Base-by-base conservation (phyloP, 2,329 filamentous ascomycete species). In the Aspergillus tanneri region DNA sequence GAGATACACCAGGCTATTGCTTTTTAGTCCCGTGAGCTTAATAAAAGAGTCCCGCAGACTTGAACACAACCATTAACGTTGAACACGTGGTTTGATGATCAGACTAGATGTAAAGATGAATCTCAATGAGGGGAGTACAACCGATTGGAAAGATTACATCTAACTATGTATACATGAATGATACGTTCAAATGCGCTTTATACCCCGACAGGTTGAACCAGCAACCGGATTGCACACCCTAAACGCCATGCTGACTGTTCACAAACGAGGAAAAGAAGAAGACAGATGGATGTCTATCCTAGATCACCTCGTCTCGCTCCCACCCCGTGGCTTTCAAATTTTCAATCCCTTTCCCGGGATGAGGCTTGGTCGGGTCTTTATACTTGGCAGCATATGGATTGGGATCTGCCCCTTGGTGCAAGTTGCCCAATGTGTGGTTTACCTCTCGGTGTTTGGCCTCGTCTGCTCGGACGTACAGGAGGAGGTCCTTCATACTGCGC, bases 361-460 rank as follows among this genome's bases (percentile, higher is more conserved):
- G 89, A 19, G 83, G 81, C 53, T 77, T 76, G 4, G 74, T 73
- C 11, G 76, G 74, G 53, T 90, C 82, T 70, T 87, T 89, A 75
- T 92, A 96, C 59, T 84, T 79, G 68, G 85, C 88, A 37, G 89
- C 86, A 64, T 93, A 99, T 2, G 93, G 93, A 64, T 99, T 99
- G 2, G 92, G 91, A 64, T 99, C 93, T 25, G 84, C 78, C 43
- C 82, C 84, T 66, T 93, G 90, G 58, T 95, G 77, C 49, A 99
- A 76, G 66, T 97, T 97, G 43, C 87, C 84, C 34, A 99, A 73
- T 0, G 93, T 97, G 68, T 99, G 93, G 72, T 99, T 97, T 60
- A 97, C 92, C 64, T 96, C 93, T 25, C 93, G 81, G 65, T 95
- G 90, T 67, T 88, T 88, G 3, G 88, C 88, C 70, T 96, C 90